phyloP scores from a whole-genome alignment of 1,284 basidiomycete species.

The Porphyrellus sp. region DNA sequence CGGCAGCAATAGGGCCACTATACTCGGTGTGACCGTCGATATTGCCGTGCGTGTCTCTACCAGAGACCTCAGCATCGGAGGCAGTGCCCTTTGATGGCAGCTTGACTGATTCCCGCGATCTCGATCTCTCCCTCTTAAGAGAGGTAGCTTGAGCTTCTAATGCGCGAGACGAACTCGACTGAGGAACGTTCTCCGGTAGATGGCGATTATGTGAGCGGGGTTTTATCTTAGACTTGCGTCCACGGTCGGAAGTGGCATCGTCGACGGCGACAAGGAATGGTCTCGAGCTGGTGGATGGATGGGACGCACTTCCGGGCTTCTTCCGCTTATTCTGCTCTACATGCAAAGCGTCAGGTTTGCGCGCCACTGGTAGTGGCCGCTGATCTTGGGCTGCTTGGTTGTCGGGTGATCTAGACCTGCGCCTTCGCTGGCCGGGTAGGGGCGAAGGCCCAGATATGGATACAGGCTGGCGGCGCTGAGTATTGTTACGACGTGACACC shows the following conservation, averaged over 20 bases:
- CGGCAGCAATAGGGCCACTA: conserved; percentile 25
- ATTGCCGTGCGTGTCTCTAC: conserved; percentile 16
- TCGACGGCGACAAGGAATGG: conserved; percentile 30
- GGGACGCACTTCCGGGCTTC: conserved; percentile 24
- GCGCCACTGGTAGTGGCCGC: conserved; percentile 5
- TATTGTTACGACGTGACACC: conserved; percentile 25
- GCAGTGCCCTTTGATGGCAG: conserved; percentile 17
- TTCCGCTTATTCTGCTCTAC: conserved; percentile 30
- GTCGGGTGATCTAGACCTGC: conserved; percentile 31
- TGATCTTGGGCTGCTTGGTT: conserved; percentile 12
- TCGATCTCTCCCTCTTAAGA: conserved; percentile 30
- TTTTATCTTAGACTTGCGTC: conserved; percentile 34
- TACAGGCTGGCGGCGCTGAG: conserved; percentile 20
- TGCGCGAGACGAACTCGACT: conserved; percentile 10
- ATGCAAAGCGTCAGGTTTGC: conserved; percentile 22
- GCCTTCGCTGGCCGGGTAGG: conserved; percentile 21
- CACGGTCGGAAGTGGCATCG: conserved; percentile 30
- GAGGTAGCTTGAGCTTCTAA: conserved; percentile 10
- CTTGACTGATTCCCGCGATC: conserved; percentile 29
- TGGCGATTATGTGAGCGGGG: conserved; percentile 28
- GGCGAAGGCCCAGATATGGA: conserved; percentile 21
- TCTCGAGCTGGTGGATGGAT: conserved; percentile 15
- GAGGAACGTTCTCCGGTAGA: conserved; percentile 24
- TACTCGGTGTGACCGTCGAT: conserved; percentile 31
- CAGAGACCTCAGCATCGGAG: conserved; percentile 32